Base-by-base conservation (phyloP, 176 grass and related monocot species). In the Typha latifolia region DNA sequence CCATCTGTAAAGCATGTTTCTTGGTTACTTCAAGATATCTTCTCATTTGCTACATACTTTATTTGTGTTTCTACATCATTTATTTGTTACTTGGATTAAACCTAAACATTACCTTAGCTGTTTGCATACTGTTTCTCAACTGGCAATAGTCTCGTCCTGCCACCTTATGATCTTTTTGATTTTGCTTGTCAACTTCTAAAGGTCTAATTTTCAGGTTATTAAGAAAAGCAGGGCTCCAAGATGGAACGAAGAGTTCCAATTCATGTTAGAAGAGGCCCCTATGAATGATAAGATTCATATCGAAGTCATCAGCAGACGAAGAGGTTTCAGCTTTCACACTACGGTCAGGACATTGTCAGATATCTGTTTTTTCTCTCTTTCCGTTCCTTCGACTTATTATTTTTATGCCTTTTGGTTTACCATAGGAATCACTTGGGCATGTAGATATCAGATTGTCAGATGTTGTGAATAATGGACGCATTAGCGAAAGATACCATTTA, bases 221-320 rank as follows among this genome's bases (percentile, higher is more conserved):
- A 90, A 81, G 83, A 97, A 85, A 78, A 76, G 72, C n/a, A 84
- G 94, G n/a, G 85, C 90, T 61, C 89, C 94, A 20, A 90, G 85
- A 82, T 99, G 94, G 93, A 84, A 70, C 4, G 85, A 89, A 61
- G 93, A 86, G 49, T 97, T 97, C 56, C 93, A 92, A 65, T 97
- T 97, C 61, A 75, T 91, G 55, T 64, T 87, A 22, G 93, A 97
- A 5, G 88, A 92, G 65, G 72, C 70, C 7, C 89, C 94, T 0
- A 62, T 75, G 37, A 63, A 82, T 18, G 88, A 92, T 0, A 90
- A 81, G 69, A 80, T 97, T 72, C 81, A 79, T 52, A 67, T 97
- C 7, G 80, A 90, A 77, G 83, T 93, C 0, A 43, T 69, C 66
- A 97, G 85, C 78, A 87, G 69, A 29, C 76, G 79, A 55, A 70